Evolutionary conservation across 2,329 filamentous ascomycete genomes (phyloP).

Genomic region (Aspergillus sp.): DNA sequence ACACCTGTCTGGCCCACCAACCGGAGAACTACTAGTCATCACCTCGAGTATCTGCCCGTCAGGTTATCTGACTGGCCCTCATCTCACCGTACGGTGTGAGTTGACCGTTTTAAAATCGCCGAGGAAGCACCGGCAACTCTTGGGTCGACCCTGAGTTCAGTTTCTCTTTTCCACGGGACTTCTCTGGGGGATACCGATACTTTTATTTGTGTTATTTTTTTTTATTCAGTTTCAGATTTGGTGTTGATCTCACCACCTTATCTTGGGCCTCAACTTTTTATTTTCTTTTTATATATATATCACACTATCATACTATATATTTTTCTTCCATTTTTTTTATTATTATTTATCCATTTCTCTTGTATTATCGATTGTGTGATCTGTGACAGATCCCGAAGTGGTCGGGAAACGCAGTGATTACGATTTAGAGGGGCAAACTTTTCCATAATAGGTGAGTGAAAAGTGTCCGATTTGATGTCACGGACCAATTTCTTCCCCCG

Average conservation of each 20-base stretch:
- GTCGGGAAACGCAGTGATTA: no score
- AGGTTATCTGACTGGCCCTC: conserved; percentile 21
- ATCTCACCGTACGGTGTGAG: conserved; percentile 15
- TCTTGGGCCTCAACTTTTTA: neutral
- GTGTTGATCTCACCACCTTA: neutral
- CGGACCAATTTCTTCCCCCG: conserved; percentile 9
- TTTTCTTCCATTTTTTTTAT: neutral
- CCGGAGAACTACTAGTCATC: conserved; percentile 14
- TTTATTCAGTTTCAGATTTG: neutral
- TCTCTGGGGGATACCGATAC: conserved; percentile 5
- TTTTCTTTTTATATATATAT: no score
- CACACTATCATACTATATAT: neutral
- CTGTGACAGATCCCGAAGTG: no score
- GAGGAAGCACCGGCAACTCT: conserved; percentile 9
- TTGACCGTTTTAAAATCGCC: conserved; percentile 19
- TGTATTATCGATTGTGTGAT: no score
- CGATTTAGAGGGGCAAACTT: neutral
- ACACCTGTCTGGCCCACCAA: conserved; percentile 29
- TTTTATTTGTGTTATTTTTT: neutral
- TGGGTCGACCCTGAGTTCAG: conserved; percentile 4
- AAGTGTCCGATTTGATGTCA: conserved; percentile 2
- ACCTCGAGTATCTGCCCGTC: conserved; percentile 13
- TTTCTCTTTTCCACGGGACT: conserved; percentile 1
- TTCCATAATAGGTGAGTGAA: conserved; percentile 3
- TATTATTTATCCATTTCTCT: no score